Evolutionary conservation across 2,329 filamentous ascomycete genomes (phyloP), one percentile per base, ranked within the genome.

Genomic region (Trichophaea hybrida): DNA sequence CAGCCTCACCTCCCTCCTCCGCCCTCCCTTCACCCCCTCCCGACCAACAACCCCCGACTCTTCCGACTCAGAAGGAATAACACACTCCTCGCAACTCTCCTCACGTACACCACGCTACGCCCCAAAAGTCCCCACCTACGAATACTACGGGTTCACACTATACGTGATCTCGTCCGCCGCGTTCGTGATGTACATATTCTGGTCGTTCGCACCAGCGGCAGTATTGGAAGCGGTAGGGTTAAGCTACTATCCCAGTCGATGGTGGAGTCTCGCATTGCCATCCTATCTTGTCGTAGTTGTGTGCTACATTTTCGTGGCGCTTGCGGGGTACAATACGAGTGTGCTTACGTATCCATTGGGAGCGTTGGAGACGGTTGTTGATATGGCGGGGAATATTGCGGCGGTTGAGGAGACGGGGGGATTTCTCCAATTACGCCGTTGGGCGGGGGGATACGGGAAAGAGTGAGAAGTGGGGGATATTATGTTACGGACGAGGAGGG

Each of bases 91-190:
- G 58, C 31, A 12, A 5, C 77, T 75, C 68, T 79, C 75, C 62
- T 79, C 76, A 63, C 84, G 80, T 1, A 81, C 95, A 15, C 88
- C 90, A 5, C 85, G 88, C 59, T 90, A 89, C 1, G 85, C 85
- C 57, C 93, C 93, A 1, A 89, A 93, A 71, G 90, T 98, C 1
- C 93, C 93, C n/a, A 98, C 93, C 0, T 97, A 98, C 75, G 93
- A 98, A 72, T 98, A 97, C 80, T 97, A 97, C 72, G 93, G 93
- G 71, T 98, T 98, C 74, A 91, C 94, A 57, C 80, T 98, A 54
- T 97, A 98, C 75, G 79, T 98, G 43, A 88, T 91, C 70, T 90
- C 85, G 63, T 88, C 84, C 24, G 76, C 93, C 55, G 82, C 82
- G 1, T 97, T 97, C 71, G 73, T 82, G 10, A 78, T 84, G 63